Evolutionary conservation across 768 basidiomycete genomes (phyloP), one percentile per base, ranked within the genome.

Genomic region (Pulveroboletus frians): DNA sequence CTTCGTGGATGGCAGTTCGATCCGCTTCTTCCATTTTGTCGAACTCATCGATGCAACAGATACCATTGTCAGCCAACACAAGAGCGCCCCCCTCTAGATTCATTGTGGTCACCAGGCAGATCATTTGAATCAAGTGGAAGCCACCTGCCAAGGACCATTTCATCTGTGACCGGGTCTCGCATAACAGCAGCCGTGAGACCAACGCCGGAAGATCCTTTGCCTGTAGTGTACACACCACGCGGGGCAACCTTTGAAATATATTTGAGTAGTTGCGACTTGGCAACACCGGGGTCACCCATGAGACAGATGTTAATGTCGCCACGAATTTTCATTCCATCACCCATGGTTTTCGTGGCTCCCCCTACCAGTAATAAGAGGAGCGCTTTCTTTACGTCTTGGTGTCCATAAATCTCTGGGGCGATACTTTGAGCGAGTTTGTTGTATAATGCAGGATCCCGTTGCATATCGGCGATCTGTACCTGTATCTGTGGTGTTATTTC

Each of bases 21-120:
- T 98, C 96, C 1, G 91, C 69, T 71, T 99, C 96, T 57, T 98
- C 96, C 96, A 99, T 99, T 69, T 99, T 98, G 74, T 99, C 96
- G 64, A 99, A 99, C 66, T 99, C 96, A 58, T 99, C 96, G 54
- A 99, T 99, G 69, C 95, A 98, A 73, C 94, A 97, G 62, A 99
- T 99, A 26, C 96, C 96, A 57, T 99, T 99, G 69, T 99, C 96
- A 10, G 96, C 95, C 40, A 99, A 80, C 14, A 99, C 96, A 46
- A 99, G 81, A n/a, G 96, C 96, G 26, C 96, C 96, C 5, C 96
- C 96, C 91, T 99, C 96, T 97, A 40, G 9, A 54, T 8, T 17
- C 43, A 34, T 41, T 41, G 21, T 34, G 15, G 44, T 68, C 4
- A 65, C 53, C 10, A 43, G 6, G 3, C 26, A 39, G 18, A 17